Evolutionary conservation across 2,329 filamentous ascomycete genomes (phyloP).

Genomic region (Hypoxylon sp.): DNA sequence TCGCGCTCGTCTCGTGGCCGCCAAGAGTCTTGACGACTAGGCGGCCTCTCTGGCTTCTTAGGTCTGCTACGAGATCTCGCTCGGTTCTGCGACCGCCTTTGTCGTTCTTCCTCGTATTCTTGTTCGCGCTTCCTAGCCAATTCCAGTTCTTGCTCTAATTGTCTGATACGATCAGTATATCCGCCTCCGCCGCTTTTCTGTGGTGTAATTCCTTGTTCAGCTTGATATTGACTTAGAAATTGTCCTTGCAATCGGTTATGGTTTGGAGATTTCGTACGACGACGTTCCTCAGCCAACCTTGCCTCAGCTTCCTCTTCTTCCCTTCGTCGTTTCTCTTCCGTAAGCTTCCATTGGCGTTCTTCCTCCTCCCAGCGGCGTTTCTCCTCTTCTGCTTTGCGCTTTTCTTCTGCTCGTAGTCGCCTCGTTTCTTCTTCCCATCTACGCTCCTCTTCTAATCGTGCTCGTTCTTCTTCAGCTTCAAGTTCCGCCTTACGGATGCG

Average conservation of each 20-base stretch:
- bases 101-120: conserved; percentile 72
- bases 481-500: conserved; percentile 62
- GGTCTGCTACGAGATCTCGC: conserved; percentile 62
- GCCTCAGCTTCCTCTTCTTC: conserved; percentile 83
- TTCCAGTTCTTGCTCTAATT: conserved; percentile 82
- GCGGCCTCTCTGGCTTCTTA: conserved; percentile 56
- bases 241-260: conserved; percentile 83
- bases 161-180: conserved; percentile 79
- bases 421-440: conserved; percentile 77
- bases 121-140: conserved; percentile 73
- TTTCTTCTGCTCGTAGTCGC: conserved; percentile 71
- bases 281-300: conserved; percentile 76
- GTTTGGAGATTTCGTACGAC: conserved; percentile 71
- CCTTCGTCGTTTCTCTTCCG: conserved; percentile 78
- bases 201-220: conserved; percentile 70
- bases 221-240: conserved; percentile 88
- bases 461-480: conserved; percentile 73
- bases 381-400: conserved; percentile 76
- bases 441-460: conserved; percentile 73
- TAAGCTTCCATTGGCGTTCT: conserved; percentile 81
- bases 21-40: conserved; percentile 75
- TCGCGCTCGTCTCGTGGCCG: conserved; percentile 75
- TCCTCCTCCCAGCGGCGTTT: conserved; percentile 84
- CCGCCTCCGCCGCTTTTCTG: conserved; percentile 59
- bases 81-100: conserved; percentile 64